A percentile compares a stretch with the other conserved stretches of the same genome.
Evolutionary conservation across 2,329 filamentous ascomycete species (phyloP).

Genomic region (Ophiostoma novo-ulmi): DNA sequence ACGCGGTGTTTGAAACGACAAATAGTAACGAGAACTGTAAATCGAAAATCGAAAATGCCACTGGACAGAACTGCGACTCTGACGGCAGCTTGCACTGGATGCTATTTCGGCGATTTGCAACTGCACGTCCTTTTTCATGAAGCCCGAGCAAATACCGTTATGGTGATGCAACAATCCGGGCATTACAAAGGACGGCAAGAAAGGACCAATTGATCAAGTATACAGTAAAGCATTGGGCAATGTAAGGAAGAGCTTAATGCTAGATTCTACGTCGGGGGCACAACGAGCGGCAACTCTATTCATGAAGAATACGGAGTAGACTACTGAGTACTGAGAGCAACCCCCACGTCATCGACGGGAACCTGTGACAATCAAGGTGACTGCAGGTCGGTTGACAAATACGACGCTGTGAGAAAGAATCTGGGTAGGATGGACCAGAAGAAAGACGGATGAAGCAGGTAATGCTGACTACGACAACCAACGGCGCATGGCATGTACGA

Average conservation of each 20-base stretch:
- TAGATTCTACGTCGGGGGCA: too few relatives aligned
- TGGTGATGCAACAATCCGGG: background rate
- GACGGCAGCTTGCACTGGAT: background rate
- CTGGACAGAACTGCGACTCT: background rate
- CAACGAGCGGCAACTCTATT: background rate
- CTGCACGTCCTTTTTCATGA: background rate
- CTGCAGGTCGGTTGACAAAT: background rate
- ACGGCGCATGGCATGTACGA: slow-evolving; percentile 4
- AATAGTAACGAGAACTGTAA: background rate
- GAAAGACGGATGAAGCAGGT: slow-evolving; percentile 2
- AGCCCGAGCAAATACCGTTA: background rate
- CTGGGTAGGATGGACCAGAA: background rate
- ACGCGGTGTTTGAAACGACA: background rate
- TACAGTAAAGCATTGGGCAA: background rate
- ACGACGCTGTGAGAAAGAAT: background rate
- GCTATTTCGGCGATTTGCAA: background rate
- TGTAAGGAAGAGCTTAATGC: background rate
- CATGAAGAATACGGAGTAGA: background rate
- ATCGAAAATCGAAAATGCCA: background rate
- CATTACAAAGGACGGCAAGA: background rate
- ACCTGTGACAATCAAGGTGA: background rate
- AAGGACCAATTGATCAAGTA: too few relatives aligned
- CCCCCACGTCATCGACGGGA: background rate
- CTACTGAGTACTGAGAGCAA: background rate
- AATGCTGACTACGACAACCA: background rate